Conservation (phyloP, 495 filamentous ascomycete species). For the Bathelium albidoporum region DNA sequence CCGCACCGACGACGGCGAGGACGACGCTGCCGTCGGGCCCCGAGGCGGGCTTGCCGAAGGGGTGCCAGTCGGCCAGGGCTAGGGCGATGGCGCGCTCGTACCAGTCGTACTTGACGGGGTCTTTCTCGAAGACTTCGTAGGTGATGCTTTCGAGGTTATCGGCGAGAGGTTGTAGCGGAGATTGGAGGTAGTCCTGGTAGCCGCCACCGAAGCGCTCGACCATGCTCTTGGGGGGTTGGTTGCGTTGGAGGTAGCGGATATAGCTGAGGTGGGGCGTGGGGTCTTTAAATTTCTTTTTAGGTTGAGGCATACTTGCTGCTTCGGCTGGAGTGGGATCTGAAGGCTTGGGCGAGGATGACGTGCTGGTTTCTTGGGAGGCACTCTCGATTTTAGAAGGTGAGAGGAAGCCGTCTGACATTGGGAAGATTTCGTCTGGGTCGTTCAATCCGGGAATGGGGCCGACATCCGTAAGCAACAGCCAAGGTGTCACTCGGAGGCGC, state of each 20-base stretch:
- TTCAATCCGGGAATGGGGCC: constrained; percentile 53
- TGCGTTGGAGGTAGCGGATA: constrained; percentile 69
- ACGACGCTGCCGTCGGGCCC: constrained; percentile 57
- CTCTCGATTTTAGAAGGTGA: constrained; percentile 35
- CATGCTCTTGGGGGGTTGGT: constrained; percentile 54
- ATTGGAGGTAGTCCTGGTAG: constrained; percentile 92
- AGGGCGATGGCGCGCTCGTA: constrained; percentile 78
- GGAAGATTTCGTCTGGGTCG: constrained; percentile 28
- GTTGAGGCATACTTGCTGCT: constrained; percentile 37
- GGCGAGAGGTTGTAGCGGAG: constrained; percentile 83
- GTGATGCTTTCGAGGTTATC: constrained; percentile 96
- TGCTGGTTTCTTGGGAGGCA: constrained; percentile 13
- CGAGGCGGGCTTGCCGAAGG: constrained; percentile 59
- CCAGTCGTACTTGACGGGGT: constrained; percentile 94
- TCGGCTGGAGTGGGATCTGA: constrained; percentile 52
- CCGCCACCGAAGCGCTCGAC: constrained; percentile 64
- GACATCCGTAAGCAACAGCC: constrained; percentile 70
- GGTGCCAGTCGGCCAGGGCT: constrained; percentile 72
- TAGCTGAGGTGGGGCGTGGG: constrained; percentile 66
- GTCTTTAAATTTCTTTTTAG: constrained; percentile 37
- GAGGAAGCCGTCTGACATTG: constrained; percentile 29
- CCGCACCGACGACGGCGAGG: constrained; percentile 86
- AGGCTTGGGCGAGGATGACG: constrained; percentile 37
- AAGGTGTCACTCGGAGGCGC: constrained; percentile 67
- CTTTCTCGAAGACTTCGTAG: constrained; percentile 98